Evolutionary conservation across 176 grass and related monocot genomes (phyloP).

Genomic region (Carex pumila): DNA sequence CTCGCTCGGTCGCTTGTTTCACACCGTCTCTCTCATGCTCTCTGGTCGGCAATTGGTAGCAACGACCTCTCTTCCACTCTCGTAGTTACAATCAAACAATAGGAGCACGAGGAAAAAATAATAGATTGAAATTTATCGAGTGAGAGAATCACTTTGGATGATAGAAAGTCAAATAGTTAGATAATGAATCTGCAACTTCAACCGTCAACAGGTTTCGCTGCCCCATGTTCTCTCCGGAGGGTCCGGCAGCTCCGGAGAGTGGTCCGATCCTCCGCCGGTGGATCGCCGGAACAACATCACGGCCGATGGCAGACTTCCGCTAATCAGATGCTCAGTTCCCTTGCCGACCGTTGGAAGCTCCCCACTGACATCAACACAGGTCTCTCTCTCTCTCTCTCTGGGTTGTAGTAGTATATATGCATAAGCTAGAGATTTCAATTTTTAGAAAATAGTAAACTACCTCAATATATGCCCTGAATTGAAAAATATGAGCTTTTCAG

Average conservation of each 20-base stretch:
- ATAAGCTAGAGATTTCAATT: background rate
- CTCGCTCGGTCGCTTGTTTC: background rate
- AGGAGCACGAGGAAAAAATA: background rate
- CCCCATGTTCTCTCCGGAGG: constrained; percentile 29
- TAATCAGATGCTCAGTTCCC: constrained; percentile 16
- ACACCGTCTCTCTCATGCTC: background rate
- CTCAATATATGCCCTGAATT: background rate
- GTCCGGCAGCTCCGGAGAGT: constrained; percentile 18
- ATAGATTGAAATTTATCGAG: constrained; percentile 20
- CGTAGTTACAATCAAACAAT: constrained; percentile 1
- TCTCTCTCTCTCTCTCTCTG: background rate
- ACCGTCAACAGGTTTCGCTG: constrained; percentile 28
- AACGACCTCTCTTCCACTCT: background rate
- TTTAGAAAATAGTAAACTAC: background rate
- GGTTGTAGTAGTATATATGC: background rate
- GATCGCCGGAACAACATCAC: background rate
- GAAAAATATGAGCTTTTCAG: background rate
- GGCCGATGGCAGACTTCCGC: background rate
- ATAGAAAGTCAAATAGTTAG: background rate
- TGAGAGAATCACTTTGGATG: constrained; percentile 9
- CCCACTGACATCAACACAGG: constrained; percentile 38
- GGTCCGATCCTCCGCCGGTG: constrained; percentile 14
- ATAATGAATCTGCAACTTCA: constrained; percentile 6
- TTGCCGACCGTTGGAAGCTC: constrained; percentile 49
- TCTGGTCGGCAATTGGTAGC: background rate